Base-by-base conservation (phyloP, 2,329 filamentous ascomycete genomes). In the Cladosporium velox region DNA sequence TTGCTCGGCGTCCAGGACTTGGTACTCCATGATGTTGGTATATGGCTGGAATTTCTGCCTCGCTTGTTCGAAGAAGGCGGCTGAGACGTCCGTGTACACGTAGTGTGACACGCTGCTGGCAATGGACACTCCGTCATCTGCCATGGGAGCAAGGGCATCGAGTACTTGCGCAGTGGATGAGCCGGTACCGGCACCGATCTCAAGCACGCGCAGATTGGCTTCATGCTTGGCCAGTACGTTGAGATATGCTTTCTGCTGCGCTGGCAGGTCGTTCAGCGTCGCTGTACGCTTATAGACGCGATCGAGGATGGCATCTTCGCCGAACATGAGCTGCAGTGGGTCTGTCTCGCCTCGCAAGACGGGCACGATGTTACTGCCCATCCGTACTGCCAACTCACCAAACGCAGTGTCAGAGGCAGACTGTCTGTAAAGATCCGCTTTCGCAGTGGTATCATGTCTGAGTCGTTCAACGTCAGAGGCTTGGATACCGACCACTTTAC, bases 11-110 rank as follows among this genome's bases (percentile, higher is more conserved):
- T 81, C 72, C 0, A 74, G 66, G 1, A 69, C 62, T 18, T 70
- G 68, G 62, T 72, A 81, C 12, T 69, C 67, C 70, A 82, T 75
- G 12, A 70, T 70, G 4, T 73, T 63, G 1, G 65, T 61, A 26
- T 72, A 70, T 2, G 64, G 54, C 0, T 68, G 61, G 26, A 82
- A 77, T 4, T 66, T 67, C 28, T 75, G 71, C n/a, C 71, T 67
- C 0, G 77, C 79, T 2, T 70, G 65, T 10, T 77, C 75, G 57
- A 84, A 82, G 72, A 81, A 81, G 8, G 72, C 76, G 2, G 74
- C 62, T 0, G 78, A 79, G 12, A 82, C 77, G 66, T 84, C 82
- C 0, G 83, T 84, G 70, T 75, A 84, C 0, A 77, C 80, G 69
- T 84, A 85, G 0, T 74, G 59, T 24, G 38, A 62, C 26, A 62